Conservation (phyloP, 129 eudicot species). For the Artemisia argyi region DNA sequence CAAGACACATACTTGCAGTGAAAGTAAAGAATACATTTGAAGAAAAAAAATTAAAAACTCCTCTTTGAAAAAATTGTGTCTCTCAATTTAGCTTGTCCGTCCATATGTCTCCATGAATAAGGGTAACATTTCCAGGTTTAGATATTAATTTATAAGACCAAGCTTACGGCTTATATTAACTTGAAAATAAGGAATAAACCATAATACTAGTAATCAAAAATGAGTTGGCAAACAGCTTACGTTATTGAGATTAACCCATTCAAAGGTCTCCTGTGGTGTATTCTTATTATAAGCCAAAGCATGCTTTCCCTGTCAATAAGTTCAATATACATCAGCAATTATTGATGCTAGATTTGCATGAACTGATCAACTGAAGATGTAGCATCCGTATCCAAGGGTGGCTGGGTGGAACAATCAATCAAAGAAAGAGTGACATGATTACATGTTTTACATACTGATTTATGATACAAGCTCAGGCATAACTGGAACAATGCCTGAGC, state of each 20-base stretch:
- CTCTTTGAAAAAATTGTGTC: no score
- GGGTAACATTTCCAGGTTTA: neutral
- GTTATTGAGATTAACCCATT: conserved; percentile 90
- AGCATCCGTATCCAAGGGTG: neutral
- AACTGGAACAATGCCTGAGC: neutral
- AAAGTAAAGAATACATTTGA: no score
- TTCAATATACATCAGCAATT: conserved; percentile 12
- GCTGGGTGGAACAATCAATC: neutral
- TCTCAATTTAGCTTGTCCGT: conserved; percentile 4
- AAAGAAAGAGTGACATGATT: neutral
- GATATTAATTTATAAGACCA: neutral
- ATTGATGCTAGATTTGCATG: conserved; percentile 10
- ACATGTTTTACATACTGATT: neutral
- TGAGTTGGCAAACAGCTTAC: conserved; percentile 34
- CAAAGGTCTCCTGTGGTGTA: conserved; percentile 65
- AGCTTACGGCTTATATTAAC: conserved; percentile 4
- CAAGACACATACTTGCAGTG: no score
- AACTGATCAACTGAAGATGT: conserved; percentile 6
- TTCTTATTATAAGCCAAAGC: conserved; percentile 66
- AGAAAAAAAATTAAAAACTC: no score
- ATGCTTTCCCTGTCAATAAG: conserved; percentile 74
- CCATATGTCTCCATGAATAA: neutral
- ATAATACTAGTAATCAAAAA: neutral
- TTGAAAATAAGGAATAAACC: neutral
- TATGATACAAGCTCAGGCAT: no score